Evolutionary conservation across 306 rosid species (phyloP).

Genomic region (Vigna mungo): DNA sequence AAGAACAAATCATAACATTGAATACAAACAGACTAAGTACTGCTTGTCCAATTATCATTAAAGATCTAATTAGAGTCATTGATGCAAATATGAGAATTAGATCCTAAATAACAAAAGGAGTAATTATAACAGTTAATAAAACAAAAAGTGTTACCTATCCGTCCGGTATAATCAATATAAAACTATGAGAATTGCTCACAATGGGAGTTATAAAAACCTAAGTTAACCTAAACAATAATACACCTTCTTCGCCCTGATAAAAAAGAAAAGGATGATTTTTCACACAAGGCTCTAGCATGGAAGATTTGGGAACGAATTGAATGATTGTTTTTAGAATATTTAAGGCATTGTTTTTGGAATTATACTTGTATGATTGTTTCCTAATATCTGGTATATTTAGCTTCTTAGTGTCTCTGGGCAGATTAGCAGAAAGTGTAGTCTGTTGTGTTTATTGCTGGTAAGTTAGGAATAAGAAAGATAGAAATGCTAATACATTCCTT

Average conservation of each 20-base stretch:
- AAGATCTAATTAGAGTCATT: conserved; percentile 19
- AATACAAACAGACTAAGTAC: conserved; percentile 22
- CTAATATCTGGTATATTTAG: neutral
- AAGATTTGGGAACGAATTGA: neutral
- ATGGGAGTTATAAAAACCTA: neutral
- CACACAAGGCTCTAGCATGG: conserved; percentile 3
- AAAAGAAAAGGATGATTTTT: neutral
- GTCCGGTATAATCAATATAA: neutral
- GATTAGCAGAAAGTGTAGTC: neutral
- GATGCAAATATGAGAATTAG: neutral
- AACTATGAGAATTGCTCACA: neutral
- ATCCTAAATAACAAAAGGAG: neutral
- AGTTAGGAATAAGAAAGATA: neutral
- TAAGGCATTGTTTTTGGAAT: neutral
- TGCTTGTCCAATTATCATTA: conserved; percentile 31
- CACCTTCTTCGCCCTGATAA: neutral
- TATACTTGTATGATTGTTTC: neutral
- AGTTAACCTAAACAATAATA: neutral
- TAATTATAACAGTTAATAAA: neutral
- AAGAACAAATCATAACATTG: conserved; percentile 21
- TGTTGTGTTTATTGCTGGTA: neutral
- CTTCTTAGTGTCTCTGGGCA: conserved; percentile 4
- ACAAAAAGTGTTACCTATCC: neutral
- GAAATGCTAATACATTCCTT: neutral
- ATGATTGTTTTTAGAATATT: no score